Evolutionary conservation across 1,139 yeast genomes (phyloP).

Genomic region (Protomyces pachydermus): DNA sequence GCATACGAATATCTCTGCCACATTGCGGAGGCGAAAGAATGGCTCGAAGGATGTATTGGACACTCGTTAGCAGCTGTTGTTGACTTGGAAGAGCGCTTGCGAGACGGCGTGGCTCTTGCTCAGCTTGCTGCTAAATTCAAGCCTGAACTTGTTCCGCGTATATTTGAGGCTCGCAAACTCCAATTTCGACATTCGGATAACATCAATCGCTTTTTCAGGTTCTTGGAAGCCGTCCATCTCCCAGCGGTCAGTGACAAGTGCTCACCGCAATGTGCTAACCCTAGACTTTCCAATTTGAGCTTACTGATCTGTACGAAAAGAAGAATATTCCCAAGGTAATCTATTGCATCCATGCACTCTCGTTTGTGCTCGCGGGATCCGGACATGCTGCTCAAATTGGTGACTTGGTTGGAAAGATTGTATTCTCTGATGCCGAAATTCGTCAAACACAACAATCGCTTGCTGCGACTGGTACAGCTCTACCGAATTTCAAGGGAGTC

Average conservation of each 20-base stretch:
- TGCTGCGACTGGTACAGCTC: conserved; percentile 44
- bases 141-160: conserved; percentile 56
- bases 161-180: conserved; percentile 56
- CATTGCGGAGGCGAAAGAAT: conserved; percentile 73
- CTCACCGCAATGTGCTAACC: neutral
- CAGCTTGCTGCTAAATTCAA: conserved; percentile 67
- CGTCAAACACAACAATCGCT: conserved; percentile 62
- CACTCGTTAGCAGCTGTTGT: conserved; percentile 51
- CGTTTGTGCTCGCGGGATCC: conserved; percentile 59
- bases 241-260: conserved; percentile 48
- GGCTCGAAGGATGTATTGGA: conserved; percentile 60
- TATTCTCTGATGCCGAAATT: conserved; percentile 64
- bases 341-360: conserved; percentile 85
- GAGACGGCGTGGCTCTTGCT: conserved; percentile 84
- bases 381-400: conserved; percentile 58
- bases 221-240: conserved; percentile 64
- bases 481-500: conserved; percentile 45
- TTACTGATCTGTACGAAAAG: conserved; percentile 77
- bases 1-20: conserved; percentile 85
- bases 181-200: conserved; percentile 92
- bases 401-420: conserved; percentile 57
- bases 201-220: conserved; percentile 73
- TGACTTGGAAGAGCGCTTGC: conserved; percentile 58
- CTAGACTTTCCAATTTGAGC: conserved; percentile 25
- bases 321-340: conserved; percentile 91